Evolutionary conservation across 2,329 filamentous ascomycete genomes (phyloP).

Genomic region (Fusarium austroafricanum): DNA sequence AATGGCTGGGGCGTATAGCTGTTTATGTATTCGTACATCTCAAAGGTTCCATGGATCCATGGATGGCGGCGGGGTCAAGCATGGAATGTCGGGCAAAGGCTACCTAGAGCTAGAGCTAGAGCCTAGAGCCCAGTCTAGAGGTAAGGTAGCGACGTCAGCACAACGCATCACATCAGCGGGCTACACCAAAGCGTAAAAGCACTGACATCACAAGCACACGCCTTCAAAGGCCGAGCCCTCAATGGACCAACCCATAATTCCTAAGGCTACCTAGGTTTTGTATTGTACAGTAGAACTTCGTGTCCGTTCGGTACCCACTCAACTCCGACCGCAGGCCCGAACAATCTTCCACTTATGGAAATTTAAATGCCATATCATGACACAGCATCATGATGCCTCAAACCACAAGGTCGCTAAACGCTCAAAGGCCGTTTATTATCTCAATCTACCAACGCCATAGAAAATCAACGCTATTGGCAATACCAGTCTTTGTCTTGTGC

Average conservation of each 20-base stretch:
- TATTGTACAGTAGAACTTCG: background rate
- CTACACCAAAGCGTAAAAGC: constrained; percentile 29
- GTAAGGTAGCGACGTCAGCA: constrained; percentile 35
- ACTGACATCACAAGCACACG: constrained; percentile 39
- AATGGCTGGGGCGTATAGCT: constrained; percentile 15
- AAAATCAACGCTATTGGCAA: constrained; percentile 8
- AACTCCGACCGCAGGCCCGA: background rate
- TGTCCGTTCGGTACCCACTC: background rate
- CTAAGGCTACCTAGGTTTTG: background rate
- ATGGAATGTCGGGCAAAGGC: constrained; percentile 29
- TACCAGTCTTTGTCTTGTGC: constrained; percentile 11
- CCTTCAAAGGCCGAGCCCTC: background rate
- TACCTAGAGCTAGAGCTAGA: constrained; percentile 27
- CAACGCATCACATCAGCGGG: constrained; percentile 36
- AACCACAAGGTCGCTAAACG: background rate
- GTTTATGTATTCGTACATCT: constrained; percentile 26
- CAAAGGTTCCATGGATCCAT: constrained; percentile 14
- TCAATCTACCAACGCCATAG: constrained; percentile 28
- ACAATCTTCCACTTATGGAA: too few relatives aligned
- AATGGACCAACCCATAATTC: background rate
- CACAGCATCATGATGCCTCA: constrained; percentile 12
- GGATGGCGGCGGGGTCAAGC: constrained; percentile 39
- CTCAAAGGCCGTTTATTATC: background rate
- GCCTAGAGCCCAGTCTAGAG: background rate
- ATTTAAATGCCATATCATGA: constrained; percentile 16